phyloP scores from a whole-genome alignment of 2,329 filamentous ascomycete species.

The Zymoseptoria ardabiliae region DNA sequence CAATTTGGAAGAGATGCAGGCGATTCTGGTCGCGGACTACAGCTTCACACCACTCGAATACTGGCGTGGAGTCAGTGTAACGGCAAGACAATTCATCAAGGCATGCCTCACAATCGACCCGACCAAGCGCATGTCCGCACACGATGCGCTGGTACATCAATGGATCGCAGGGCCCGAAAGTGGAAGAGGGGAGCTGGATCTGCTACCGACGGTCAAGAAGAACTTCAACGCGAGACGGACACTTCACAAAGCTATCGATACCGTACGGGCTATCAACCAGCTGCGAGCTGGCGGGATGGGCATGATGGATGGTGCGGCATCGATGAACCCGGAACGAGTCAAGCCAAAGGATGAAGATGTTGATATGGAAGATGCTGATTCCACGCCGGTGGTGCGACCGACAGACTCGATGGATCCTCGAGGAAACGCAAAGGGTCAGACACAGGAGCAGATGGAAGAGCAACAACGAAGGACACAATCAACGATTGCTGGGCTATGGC shows the following conservation, averaged over 20 bases:
- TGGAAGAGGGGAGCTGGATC: constrained; percentile 43
- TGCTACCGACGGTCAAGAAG: constrained; percentile 60
- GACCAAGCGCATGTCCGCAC: constrained; percentile 78
- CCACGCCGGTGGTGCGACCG: constrained; percentile 7
- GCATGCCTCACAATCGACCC: constrained; percentile 88
- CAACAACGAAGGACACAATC: constrained; percentile 55
- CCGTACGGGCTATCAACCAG: constrained; percentile 61
- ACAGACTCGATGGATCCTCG: constrained; percentile 46
- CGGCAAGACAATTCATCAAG: constrained; percentile 83
- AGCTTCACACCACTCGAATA: constrained; percentile 90
- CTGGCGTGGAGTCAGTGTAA: constrained; percentile 85
- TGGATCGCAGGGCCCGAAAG: constrained; percentile 55
- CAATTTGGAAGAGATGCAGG: constrained; percentile 99
- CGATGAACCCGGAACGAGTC: constrained; percentile 43
- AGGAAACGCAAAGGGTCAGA: constrained; percentile 54
- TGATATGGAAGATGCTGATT: constrained; percentile 36
- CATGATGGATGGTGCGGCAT: constrained; percentile 55
- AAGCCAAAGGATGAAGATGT: constrained; percentile 25
- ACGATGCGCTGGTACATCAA: constrained; percentile 61
- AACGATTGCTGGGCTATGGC: constrained; percentile 52
- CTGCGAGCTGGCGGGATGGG: constrained; percentile 52
- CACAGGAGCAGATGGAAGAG: constrained; percentile 53
- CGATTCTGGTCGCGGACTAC: constrained; percentile 94
- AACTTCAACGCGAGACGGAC: constrained; percentile 62
- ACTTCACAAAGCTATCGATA: constrained; percentile 61